phyloP scores from a whole-genome alignment of 768 basidiomycete species.

The Mycena floridula region DNA sequence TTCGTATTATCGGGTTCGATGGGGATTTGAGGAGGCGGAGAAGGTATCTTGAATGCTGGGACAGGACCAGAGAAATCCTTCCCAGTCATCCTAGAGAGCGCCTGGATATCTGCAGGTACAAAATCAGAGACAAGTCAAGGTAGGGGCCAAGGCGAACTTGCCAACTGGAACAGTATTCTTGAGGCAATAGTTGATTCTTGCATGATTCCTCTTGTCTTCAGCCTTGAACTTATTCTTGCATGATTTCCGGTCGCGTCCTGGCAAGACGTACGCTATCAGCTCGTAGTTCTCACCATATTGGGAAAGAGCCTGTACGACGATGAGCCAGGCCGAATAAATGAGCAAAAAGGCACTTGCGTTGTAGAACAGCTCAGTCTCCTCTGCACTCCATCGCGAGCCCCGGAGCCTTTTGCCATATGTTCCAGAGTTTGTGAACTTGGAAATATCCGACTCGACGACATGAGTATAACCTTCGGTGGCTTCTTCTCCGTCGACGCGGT shows the following conservation, averaged over 20 bases:
- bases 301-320: slow-evolving; percentile 59
- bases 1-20: not conserved
- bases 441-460: slow-evolving; percentile 75
- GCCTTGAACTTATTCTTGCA: slow-evolving; percentile 93
- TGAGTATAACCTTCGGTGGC: slow-evolving; percentile 67
- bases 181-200: slow-evolving; percentile 71
- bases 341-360: slow-evolving; percentile 43
- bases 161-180: slow-evolving; percentile 73
- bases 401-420: slow-evolving; percentile 76
- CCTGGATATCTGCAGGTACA: slow-evolving; percentile 52
- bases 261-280: slow-evolving; percentile 79
- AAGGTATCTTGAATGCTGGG: slow-evolving; percentile 52
- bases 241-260: slow-evolving; percentile 79
- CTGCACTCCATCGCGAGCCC: slow-evolving; percentile 85
- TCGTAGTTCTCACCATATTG: slow-evolving; percentile 94
- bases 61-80: slow-evolving; percentile 81
- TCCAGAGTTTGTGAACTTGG: slow-evolving; percentile 80
- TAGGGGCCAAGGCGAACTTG: slow-evolving; percentile 25
- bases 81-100: slow-evolving; percentile 73
- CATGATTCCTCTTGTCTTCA: slow-evolving; percentile 77
- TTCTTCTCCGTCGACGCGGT: slow-evolving; percentile 62
- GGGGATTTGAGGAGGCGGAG: slow-evolving; percentile 18
- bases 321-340: slow-evolving; percentile 8
- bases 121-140: slow-evolving; percentile 1
- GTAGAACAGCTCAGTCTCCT: slow-evolving; percentile 86